Base-by-base conservation (phyloP, 2,329 filamentous ascomycete species). In the Exserohilum turcica region DNA sequence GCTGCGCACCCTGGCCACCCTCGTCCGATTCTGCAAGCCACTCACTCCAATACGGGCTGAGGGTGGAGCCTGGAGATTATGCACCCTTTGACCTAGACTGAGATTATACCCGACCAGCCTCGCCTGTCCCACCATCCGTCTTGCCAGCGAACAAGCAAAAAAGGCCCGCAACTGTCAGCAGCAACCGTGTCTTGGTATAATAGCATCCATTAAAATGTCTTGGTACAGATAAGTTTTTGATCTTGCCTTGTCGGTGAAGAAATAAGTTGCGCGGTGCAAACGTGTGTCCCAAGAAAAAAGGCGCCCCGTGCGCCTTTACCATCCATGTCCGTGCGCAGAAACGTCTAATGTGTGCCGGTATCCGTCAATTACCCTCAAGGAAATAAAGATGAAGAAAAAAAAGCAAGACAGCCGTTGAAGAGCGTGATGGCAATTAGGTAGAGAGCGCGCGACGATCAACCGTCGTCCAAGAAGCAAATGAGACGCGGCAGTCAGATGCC, bases 251-350 rank as follows among this genome's bases (percentile, higher is more conserved):
- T 42, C 38, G 40, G 35, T 33, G 28, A 35, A 27, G 16, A 31
- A 31, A 12, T 5, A 35, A 35, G 39, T 16, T 31, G 36, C 32
- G 15, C 48, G 15, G n/a, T 35, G 29, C 10, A 29, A 45, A 24
- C 21, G n/a, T 7, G 18, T 36, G 28, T 39, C 43, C 36, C 35
- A 35, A 29, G 21, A 19, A 33, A 32, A 44, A 29, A 35, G 45
- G 27, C 45, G 50, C 45, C 50, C 31, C 28, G 18, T 29, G 50
- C 50, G 50, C 50, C 50, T 38, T 39, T 39, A 35, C 28, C 39
- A 53, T 49, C 28, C 39, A 53, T 49, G 45, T 45, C 45, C 32
- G 37, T 38, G 31, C 32, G 38, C 32, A 40, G 35, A 37, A 47
- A 47, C 43, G 36, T 52, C 32, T 38, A 42, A 39, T 27, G 21